Conservation (phyloP, 2,329 filamentous ascomycete genomes). For the Pseudocercospora fijiensis region DNA sequence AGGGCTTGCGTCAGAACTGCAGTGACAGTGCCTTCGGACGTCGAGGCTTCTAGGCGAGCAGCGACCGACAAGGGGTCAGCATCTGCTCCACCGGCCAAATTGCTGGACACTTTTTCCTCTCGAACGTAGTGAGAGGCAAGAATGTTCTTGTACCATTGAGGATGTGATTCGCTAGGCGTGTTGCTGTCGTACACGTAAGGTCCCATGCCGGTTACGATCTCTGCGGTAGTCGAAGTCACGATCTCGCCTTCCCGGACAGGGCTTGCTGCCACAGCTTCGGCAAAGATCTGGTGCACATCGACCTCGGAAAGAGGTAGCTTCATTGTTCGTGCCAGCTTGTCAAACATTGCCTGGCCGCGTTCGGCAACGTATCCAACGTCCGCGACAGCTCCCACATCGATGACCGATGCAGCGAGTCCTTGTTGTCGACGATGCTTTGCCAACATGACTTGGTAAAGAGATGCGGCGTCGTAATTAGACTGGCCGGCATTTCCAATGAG, state of each 20-base stretch:
- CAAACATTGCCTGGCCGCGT: slow-evolving; percentile 18
- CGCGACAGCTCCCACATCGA: slow-evolving; percentile 56
- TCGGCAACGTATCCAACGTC: slow-evolving; percentile 43
- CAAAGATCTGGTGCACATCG: slow-evolving; percentile 54
- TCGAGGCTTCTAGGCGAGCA: slow-evolving; percentile 17
- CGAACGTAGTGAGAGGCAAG: slow-evolving; percentile 22
- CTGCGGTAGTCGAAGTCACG: slow-evolving; percentile 20
- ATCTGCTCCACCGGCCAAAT: slow-evolving; percentile 3
- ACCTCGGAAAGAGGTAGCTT: slow-evolving; percentile 46
- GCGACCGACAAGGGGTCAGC: slow-evolving; percentile 14
- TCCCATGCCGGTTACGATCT: slow-evolving; percentile 22
- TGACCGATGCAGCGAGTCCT: slow-evolving; percentile 49
- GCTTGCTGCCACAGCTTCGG: slow-evolving; percentile 52
- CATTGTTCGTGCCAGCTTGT: slow-evolving; percentile 20
- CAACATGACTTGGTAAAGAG: slow-evolving; percentile 37
- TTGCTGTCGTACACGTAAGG: slow-evolving; percentile 18
- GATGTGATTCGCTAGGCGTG: slow-evolving; percentile 18
- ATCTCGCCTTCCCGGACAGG: slow-evolving; percentile 21
- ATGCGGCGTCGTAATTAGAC: slow-evolving; percentile 57
- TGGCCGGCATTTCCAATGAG: slow-evolving; percentile 60
- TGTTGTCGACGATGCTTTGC: slow-evolving; percentile 43
- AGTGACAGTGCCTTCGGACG: slow-evolving; percentile 15
- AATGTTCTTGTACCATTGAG: slow-evolving; percentile 24
- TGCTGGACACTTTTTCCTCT: slow-evolving; percentile 14
- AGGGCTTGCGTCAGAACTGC: slow-evolving; percentile 19